Conservation (phyloP, 1,139 yeast species). For the Blastobotrys persicus region DNA sequence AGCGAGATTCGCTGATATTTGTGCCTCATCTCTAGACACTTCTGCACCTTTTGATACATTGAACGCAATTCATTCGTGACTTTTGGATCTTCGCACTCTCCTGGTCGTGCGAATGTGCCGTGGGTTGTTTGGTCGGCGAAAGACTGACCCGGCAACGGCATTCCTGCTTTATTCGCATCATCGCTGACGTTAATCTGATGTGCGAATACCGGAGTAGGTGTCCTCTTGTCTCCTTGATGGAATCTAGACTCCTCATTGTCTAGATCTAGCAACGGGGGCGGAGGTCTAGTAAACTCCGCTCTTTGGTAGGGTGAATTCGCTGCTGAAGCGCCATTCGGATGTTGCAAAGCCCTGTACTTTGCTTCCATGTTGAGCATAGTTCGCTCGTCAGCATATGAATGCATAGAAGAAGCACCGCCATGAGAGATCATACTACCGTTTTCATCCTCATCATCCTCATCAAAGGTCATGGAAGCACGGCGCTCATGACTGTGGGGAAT, state of each 20-base stretch:
- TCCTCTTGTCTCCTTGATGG: not conserved
- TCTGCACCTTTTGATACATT: constrained; percentile 66
- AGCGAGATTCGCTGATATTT: constrained; percentile 69
- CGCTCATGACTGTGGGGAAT: not conserved
- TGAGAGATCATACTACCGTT: constrained; percentile 17
- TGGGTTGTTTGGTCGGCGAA: constrained; percentile 28
- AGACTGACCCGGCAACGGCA: constrained; percentile 12
- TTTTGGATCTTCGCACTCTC: constrained; percentile 53
- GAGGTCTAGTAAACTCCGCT: constrained; percentile 29
- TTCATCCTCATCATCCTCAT: constrained; percentile 18
- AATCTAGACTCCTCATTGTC: constrained; percentile 6
- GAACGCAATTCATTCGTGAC: constrained; percentile 66
- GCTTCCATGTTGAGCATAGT: constrained; percentile 68
- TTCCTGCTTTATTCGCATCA: constrained; percentile 10
- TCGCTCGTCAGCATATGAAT: constrained; percentile 65
- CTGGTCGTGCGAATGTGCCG: constrained; percentile 30
- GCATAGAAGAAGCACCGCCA: constrained; percentile 24
- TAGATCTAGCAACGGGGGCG: constrained; percentile 27
- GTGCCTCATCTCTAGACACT: constrained; percentile 71
- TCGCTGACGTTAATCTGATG: not conserved
- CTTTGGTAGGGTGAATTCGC: constrained; percentile 11
- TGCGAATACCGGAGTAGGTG: constrained; percentile 3
- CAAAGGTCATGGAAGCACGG: constrained; percentile 2
- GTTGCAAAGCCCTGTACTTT: constrained; percentile 56
- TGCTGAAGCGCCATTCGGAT: constrained; percentile 4